Percentiles rank a stretch among this genome's conserved stretches.
Evolutionary conservation across 2,329 filamentous ascomycete genomes (phyloP).

Genomic region (Arthrinium puccinioides): DNA sequence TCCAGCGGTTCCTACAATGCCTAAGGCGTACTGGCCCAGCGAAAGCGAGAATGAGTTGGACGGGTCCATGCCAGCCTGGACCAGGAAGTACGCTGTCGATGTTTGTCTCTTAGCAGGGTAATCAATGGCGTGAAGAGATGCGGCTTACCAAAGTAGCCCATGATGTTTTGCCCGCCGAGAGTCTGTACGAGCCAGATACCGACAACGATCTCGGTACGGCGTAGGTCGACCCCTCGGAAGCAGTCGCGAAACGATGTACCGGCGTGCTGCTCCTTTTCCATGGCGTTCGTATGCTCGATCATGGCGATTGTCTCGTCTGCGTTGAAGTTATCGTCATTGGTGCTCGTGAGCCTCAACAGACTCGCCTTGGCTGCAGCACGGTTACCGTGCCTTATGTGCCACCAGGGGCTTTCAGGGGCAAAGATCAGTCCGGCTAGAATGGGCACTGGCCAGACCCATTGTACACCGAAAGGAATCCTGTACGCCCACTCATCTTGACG

Average conservation of each 20-base stretch:
- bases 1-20: constrained; percentile 40
- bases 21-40: constrained; percentile 41
- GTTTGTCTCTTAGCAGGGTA: no score
- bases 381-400: constrained; percentile 37
- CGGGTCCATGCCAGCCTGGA: constrained; percentile 36
- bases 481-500: constrained; percentile 39
- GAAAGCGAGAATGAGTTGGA: constrained; percentile 36
- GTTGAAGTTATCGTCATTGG: constrained; percentile 31
- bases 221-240: constrained; percentile 43
- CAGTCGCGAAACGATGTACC: constrained; percentile 41
- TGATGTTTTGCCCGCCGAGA: constrained; percentile 39
- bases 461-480: constrained; percentile 41
- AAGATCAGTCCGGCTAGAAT: constrained; percentile 36
- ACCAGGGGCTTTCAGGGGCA: constrained; percentile 45
- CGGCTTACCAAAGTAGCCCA: constrained; percentile 40
- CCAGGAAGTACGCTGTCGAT: constrained; percentile 40
- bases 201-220: constrained; percentile 46
- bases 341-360: constrained; percentile 32
- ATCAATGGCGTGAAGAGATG: no score
- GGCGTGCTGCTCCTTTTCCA: constrained; percentile 34
- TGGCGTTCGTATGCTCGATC: constrained; percentile 46
- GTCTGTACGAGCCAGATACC: constrained; percentile 42
- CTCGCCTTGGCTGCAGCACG: constrained; percentile 31
- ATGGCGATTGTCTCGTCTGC: constrained; percentile 41
- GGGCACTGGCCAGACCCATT: constrained; percentile 45